phyloP scores from a whole-genome alignment of 1,284 basidiomycete species.

The Mycena citricolor region DNA sequence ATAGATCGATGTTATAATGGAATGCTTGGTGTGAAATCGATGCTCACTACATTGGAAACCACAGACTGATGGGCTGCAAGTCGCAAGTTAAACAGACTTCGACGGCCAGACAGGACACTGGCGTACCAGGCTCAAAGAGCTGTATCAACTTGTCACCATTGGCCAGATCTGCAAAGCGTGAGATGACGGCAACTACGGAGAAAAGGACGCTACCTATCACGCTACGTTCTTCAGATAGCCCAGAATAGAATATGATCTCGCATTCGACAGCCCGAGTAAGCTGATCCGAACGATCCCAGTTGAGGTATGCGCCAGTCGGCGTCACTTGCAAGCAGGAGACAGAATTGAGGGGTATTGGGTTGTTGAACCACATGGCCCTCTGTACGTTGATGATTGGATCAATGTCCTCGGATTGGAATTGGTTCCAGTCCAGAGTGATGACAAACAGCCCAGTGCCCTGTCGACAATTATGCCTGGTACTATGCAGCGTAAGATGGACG shows the following conservation, averaged over 20 bases:
- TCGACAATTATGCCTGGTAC: not conserved
- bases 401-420: slow-evolving; percentile 23
- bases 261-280: not conserved
- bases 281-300: slow-evolving; percentile 37
- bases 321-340: slow-evolving; percentile 61
- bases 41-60: not conserved
- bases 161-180: slow-evolving; percentile 6
- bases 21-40: not conserved
- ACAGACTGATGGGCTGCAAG: not conserved
- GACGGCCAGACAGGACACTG: not conserved
- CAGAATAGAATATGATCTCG: not conserved
- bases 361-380: slow-evolving; percentile 39
- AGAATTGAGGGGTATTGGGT: slow-evolving; percentile 32
- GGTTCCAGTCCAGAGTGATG: slow-evolving; percentile 32
- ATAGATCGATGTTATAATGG: too few relatives aligned
- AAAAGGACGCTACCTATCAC: slow-evolving; percentile 1
- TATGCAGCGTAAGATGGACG: slow-evolving; percentile 20
- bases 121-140: slow-evolving; percentile 14
- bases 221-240: slow-evolving; percentile 5
- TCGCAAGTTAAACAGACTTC: not conserved
- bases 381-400: slow-evolving; percentile 32
- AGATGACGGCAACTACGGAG: not conserved
- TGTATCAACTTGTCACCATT: slow-evolving; percentile 12
- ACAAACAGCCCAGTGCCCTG: slow-evolving; percentile 52
- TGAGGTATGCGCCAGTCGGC: slow-evolving; percentile 49